Evolutionary conservation across 176 grass and related monocot genomes (phyloP).

Genomic region (Leersia perrieri): DNA sequence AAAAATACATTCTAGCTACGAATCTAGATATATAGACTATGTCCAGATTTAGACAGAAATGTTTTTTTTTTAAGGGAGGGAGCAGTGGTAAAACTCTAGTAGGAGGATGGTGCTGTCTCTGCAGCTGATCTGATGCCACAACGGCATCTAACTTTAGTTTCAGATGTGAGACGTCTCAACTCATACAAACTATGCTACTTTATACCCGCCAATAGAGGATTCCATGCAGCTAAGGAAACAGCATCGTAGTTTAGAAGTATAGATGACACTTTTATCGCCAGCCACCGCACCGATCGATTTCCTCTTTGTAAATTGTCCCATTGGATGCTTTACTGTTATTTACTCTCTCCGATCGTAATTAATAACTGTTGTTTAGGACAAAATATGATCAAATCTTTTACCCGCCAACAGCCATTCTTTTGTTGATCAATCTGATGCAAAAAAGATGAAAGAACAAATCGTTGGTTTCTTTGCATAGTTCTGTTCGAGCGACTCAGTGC

Average conservation of each 20-base stretch:
- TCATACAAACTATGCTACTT: too few relatives aligned
- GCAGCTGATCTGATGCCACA: conserved; percentile 17
- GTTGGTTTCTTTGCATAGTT: not conserved
- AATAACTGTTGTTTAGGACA: too few relatives aligned
- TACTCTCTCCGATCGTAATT: too few relatives aligned
- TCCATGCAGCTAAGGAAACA: too few relatives aligned
- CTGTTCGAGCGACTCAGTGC: not conserved
- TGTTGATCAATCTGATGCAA: not conserved
- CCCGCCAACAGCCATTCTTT: not conserved
- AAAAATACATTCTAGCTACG: too few relatives aligned
- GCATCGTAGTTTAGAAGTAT: not conserved
- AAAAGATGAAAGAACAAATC: not conserved
- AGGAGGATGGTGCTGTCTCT: not conserved
- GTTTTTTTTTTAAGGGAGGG: too few relatives aligned
- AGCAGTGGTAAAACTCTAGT: not conserved
- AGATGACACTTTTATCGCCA: not conserved
- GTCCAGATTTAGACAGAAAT: too few relatives aligned
- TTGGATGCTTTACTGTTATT: too few relatives aligned
- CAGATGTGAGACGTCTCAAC: conserved; percentile 5
- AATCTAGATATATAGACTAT: too few relatives aligned
- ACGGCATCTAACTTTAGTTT: not conserved
- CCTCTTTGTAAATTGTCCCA: not conserved
- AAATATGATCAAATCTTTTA: too few relatives aligned
- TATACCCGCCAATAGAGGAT: too few relatives aligned
- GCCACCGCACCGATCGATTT: not conserved